Conservation (phyloP, 73 alveolate species). For the Paramecium biaurelia region DNA sequence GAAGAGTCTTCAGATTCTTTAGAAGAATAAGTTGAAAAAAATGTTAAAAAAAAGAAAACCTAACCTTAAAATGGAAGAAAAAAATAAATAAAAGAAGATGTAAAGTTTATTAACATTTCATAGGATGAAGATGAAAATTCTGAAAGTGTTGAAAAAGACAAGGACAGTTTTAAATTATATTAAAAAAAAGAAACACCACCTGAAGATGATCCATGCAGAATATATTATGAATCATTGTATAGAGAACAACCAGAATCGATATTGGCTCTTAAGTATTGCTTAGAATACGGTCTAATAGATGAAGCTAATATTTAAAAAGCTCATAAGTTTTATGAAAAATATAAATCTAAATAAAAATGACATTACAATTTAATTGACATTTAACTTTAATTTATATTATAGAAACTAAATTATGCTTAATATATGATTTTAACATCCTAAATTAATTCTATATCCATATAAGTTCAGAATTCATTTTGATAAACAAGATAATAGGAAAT, state of each 20-base stretch:
- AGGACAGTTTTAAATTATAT: conserved; percentile 24
- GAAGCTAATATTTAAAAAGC: conserved; percentile 53
- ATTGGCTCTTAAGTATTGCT: conserved; percentile 83
- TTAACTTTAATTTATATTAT: too few relatives aligned
- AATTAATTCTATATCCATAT: too few relatives aligned
- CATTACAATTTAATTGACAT: not conserved
- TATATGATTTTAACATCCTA: too few relatives aligned
- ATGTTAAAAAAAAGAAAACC: not conserved
- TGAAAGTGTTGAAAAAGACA: conserved; percentile 17
- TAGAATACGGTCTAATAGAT: conserved; percentile 81
- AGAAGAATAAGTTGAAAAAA: not conserved
- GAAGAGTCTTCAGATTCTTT: not conserved
- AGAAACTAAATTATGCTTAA: not conserved
- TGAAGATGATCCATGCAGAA: conserved; percentile 85
- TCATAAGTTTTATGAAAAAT: not conserved
- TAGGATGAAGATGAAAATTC: conserved; percentile 26
- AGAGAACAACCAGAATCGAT: conserved; percentile 80
- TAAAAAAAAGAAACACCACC: conserved; percentile 70
- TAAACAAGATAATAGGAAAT: not conserved
- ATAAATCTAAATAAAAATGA: not conserved
- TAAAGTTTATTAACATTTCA: not conserved
- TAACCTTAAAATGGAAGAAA: not conserved
- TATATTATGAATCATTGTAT: conserved; percentile 81
- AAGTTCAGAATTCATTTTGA: too few relatives aligned
- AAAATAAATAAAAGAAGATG: not conserved